phyloP scores from a whole-genome alignment of 2,329 filamentous ascomycete genomes.

The Cladosporium sp. region DNA sequence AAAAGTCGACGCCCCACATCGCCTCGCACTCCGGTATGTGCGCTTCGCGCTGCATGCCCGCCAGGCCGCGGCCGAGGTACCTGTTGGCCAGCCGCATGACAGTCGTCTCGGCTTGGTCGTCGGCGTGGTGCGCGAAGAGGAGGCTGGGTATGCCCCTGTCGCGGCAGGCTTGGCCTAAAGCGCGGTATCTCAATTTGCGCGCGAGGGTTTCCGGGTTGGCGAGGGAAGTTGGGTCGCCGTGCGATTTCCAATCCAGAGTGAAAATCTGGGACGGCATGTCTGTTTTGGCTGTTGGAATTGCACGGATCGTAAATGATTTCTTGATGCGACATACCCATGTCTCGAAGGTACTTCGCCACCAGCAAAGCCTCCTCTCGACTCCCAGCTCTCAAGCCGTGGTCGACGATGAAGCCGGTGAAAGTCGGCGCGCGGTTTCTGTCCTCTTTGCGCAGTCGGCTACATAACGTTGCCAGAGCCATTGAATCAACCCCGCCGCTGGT shows the following conservation, averaged over 20 bases:
- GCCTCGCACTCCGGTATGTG: conserved; percentile 79
- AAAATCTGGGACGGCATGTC: conserved; percentile 22
- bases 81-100: conserved; percentile 70
- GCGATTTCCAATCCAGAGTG: conserved; percentile 36
- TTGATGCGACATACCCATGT: conserved; percentile 17
- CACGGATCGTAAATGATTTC: neutral
- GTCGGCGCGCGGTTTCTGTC: conserved; percentile 7
- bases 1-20: conserved; percentile 61
- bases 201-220: conserved; percentile 74
- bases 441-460: conserved; percentile 29
- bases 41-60: conserved; percentile 21
- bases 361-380: conserved; percentile 53
- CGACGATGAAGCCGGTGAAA: conserved; percentile 56
- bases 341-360: conserved; percentile 37
- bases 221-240: conserved; percentile 39
- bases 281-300: neutral
- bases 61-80: conserved; percentile 64
- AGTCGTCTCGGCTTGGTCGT: conserved; percentile 89
- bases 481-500: conserved; percentile 93
- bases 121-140: conserved; percentile 79
- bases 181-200: conserved; percentile 67
- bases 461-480: conserved; percentile 87
- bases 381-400: conserved; percentile 54
- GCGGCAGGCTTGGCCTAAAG: conserved; percentile 60
- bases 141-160: conserved; percentile 53